These are phyloP conservation scores for Elongisporangium prolatum DNA, from an alignment of 352 stramenopile species.

Conservation along the genomic window DNA sequence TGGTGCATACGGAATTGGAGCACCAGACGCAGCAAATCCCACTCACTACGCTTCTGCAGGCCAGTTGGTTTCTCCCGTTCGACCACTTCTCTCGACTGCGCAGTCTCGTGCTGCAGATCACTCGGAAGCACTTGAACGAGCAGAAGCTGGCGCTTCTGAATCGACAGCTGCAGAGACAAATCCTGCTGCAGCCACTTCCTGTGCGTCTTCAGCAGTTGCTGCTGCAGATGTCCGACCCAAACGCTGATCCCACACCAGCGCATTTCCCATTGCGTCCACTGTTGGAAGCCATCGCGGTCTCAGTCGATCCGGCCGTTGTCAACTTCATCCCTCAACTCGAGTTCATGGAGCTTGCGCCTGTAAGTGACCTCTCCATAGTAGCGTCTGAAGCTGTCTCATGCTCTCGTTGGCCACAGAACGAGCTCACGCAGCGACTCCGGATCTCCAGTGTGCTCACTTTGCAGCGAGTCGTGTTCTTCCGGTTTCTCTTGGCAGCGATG, in stretches of 20 bases:
- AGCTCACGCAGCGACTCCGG: constrained; percentile 7
- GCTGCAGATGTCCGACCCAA: constrained; percentile 20
- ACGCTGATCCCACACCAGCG: neutral
- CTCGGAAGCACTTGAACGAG: constrained; percentile 46
- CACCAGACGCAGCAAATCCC: constrained; percentile 5
- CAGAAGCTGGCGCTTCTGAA: constrained; percentile 45
- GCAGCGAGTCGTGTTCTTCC: constrained; percentile 57
- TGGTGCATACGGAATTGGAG: constrained; percentile 8
- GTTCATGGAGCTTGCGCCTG: constrained; percentile 27
- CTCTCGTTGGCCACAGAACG: constrained; percentile 23
- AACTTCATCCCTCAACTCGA: neutral
- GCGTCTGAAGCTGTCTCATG: constrained; percentile 17
- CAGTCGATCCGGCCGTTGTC: neutral
- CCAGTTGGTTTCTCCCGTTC: constrained; percentile 68
- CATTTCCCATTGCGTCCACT: neutral
- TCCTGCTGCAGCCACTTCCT: constrained; percentile 37
- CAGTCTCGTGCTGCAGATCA: constrained; percentile 50
- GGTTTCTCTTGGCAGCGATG: constrained; percentile 38
- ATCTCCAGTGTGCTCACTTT: constrained; percentile 36
- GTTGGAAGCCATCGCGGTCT: constrained; percentile 2
- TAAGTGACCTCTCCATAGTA: constrained; percentile 12
- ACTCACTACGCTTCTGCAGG: constrained; percentile 29
- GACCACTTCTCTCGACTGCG: constrained; percentile 36
- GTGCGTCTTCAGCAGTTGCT: constrained; percentile 34
- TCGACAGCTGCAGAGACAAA: constrained; percentile 37